Evolutionary conservation across 2,329 filamentous ascomycete species (phyloP).

Genomic region (Diplodia mutila): DNA sequence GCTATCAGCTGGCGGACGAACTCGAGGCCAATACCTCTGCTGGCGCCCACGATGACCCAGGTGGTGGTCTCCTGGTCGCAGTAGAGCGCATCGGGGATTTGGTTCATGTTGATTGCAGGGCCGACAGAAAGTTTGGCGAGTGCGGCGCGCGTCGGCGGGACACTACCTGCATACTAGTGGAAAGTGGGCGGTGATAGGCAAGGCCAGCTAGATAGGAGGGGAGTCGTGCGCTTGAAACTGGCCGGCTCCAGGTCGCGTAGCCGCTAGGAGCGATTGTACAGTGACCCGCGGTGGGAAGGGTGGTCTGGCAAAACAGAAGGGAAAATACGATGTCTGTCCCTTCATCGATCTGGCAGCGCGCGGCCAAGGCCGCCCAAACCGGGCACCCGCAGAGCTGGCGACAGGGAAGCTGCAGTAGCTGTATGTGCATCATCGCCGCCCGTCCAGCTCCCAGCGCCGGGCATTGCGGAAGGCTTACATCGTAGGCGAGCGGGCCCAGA

Average conservation of each 20-base stretch:
- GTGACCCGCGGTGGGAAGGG: not conserved
- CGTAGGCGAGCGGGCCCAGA: not conserved
- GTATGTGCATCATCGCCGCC: conserved; percentile 20
- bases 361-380: conserved; percentile 17
- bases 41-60: conserved; percentile 53
- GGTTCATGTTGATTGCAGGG: conserved; percentile 41
- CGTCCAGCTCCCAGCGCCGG: not conserved
- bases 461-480: not conserved
- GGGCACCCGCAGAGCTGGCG: conserved; percentile 19
- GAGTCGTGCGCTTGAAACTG: not conserved
- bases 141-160: conserved; percentile 17
- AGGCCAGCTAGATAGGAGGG: not conserved
- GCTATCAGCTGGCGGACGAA: conserved; percentile 56
- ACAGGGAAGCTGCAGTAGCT: conserved; percentile 18
- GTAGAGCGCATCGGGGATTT: conserved; percentile 49
- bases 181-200: conserved; percentile 21
- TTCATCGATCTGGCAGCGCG: conserved; percentile 12
- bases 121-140: conserved; percentile 15
- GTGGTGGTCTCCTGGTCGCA: conserved; percentile 47
- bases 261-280: not conserved
- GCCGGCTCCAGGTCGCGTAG: not conserved
- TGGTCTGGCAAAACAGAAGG: conserved; percentile 9
- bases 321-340: conserved; percentile 19
- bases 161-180: conserved; percentile 24
- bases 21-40: conserved; percentile 56